These are phyloP conservation scores for Xylaria sp. DNA, from an alignment of 2,329 filamentous ascomycete species.

Conservation along the genomic window DNA sequence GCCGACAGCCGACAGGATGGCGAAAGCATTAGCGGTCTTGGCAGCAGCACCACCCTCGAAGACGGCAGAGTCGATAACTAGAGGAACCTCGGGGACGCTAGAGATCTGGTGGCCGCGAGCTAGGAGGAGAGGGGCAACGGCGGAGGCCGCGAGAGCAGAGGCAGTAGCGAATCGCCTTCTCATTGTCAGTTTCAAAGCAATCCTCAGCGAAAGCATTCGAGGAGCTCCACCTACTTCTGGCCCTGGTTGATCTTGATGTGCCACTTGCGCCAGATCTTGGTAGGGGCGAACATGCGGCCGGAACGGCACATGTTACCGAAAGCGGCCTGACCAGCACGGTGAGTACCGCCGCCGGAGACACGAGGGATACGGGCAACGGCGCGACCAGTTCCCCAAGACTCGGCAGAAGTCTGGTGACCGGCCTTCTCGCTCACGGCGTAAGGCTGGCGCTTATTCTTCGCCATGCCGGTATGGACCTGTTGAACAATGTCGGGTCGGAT, in stretches of 20 bases:
- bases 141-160: constrained; percentile 96
- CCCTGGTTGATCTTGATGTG: constrained; percentile 99
- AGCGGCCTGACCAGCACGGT: constrained; percentile 99
- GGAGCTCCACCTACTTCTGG: constrained; percentile 78
- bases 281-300: constrained; percentile 99
- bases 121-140: constrained; percentile 91
- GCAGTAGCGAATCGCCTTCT: constrained; percentile 93
- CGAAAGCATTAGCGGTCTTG: constrained; percentile 89
- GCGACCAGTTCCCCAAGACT: constrained; percentile 99
- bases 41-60: constrained; percentile 82
- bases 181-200: constrained; percentile 36
- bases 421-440: constrained; percentile 99
- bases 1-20: constrained; percentile 90
- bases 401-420: constrained; percentile 99
- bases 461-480: constrained; percentile 98
- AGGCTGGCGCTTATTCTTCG: constrained; percentile 99
- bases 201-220: not conserved
- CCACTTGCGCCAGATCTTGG: constrained; percentile 99
- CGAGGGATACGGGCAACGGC: constrained; percentile 99
- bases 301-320: constrained; percentile 99
- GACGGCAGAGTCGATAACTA: constrained; percentile 91
- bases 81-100: constrained; percentile 92
- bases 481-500: constrained; percentile 99
- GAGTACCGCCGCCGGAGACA: constrained; percentile 99
- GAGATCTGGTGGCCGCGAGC: constrained; percentile 97